phyloP scores from a whole-genome alignment of 441 rosid species.

The Brassica balearica region DNA sequence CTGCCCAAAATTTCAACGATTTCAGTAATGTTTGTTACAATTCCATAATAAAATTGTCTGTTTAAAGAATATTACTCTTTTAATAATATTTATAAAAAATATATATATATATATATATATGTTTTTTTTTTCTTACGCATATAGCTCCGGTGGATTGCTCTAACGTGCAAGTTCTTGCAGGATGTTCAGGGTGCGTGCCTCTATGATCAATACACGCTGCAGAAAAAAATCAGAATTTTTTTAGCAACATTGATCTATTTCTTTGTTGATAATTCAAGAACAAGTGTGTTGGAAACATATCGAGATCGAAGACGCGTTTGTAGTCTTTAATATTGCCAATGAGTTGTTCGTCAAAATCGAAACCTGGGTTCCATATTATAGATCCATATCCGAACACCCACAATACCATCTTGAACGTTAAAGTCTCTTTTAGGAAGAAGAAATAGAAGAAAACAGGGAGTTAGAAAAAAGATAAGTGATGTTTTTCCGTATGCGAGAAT shows the following conservation, averaged over 20 bases:
- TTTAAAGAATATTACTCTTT: not conserved
- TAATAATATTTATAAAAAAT: not conserved
- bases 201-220: conserved; percentile 96
- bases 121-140: conserved; percentile 61
- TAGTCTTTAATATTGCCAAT: conserved; percentile 73
- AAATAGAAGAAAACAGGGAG: not conserved
- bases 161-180: conserved; percentile 92
- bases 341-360: conserved; percentile 78
- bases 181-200: conserved; percentile 74
- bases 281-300: conserved; percentile 41
- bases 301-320: conserved; percentile 90
- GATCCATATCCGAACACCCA: conserved; percentile 99
- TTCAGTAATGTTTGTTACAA: no score
- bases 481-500: not conserved
- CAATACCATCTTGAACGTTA: conserved; percentile 59
- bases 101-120: no score
- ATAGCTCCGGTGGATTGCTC: conserved; percentile 64
- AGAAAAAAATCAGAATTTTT: no score
- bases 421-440: not conserved
- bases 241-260: not conserved
- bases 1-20: conserved; percentile 42
- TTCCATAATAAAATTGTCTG: no score
- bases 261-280: not conserved
- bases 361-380: conserved; percentile 95
- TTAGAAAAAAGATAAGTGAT: not conserved